These are phyloP conservation scores for Coriaria nepalensis DNA, from an alignment of 306 rosid species.

Conservation along the genomic window DNA sequence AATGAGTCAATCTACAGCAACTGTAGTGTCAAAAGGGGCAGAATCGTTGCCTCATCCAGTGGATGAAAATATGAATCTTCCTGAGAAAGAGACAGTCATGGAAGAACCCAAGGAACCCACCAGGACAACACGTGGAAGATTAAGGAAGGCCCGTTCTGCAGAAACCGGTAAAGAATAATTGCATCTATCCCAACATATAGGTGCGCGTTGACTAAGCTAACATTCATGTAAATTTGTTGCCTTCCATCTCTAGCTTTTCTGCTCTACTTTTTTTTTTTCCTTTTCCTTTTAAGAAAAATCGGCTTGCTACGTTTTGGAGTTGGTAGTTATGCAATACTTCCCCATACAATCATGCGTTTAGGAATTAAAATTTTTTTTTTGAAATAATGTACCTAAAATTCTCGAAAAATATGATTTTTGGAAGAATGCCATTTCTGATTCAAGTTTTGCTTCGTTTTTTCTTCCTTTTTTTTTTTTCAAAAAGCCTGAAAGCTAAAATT, in stretches of 20 bases:
- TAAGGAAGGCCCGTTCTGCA: conserved; percentile 24
- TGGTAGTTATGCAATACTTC: neutral
- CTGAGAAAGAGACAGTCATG: conserved; percentile 15
- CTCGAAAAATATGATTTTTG: too few species aligned
- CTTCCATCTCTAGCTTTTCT: conserved; percentile 9
- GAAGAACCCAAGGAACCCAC: conserved; percentile 6
- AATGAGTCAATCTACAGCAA: conserved; percentile 11
- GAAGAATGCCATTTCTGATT: too few species aligned
- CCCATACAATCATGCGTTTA: too few species aligned
- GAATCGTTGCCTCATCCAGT: conserved; percentile 16
- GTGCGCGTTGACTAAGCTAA: neutral
- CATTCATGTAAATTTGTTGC: conserved; percentile 49
- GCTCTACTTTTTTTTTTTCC: conserved; percentile 40
- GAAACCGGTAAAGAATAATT: neutral
- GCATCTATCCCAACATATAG: too few species aligned
- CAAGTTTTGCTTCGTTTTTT: too few species aligned
- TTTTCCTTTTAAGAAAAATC: neutral
- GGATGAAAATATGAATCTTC: conserved; percentile 9
- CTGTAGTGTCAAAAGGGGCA: conserved; percentile 5
- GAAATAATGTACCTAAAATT: too few species aligned
- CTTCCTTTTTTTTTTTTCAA: too few species aligned
- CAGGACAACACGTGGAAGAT: conserved; percentile 15
- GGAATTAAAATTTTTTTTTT: too few species aligned
- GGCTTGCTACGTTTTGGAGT: too few species aligned
- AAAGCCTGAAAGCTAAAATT: too few species aligned